Conservation (phyloP, 2,329 filamentous ascomycete species). For the Aspergillus spinulosporus region DNA sequence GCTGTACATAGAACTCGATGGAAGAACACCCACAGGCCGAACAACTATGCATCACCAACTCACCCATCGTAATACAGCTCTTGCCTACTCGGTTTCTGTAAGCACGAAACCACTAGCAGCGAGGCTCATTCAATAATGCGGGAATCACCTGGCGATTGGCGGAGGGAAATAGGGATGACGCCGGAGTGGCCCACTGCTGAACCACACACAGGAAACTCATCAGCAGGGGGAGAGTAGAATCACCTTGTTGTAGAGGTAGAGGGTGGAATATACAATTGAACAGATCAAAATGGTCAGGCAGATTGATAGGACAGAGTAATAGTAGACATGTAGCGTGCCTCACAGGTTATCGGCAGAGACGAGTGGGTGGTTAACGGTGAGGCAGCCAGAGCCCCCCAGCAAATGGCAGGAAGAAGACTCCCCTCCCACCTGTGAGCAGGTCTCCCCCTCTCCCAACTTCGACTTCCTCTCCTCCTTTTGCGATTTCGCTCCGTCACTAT, state of each 20-base stretch:
- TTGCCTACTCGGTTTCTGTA: not conserved
- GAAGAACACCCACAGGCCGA: not conserved
- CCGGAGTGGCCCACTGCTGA: slow-evolving; percentile 41
- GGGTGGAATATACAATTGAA: not conserved
- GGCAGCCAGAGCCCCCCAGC: slow-evolving; percentile 5
- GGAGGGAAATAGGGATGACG: slow-evolving; percentile 40
- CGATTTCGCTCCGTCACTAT: slow-evolving; percentile 6
- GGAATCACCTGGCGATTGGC: slow-evolving; percentile 31
- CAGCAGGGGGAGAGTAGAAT: slow-evolving; percentile 5
- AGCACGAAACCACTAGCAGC: not conserved
- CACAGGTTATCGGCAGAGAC: not conserved
- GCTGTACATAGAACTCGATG: not conserved
- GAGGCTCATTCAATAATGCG: too few species aligned
- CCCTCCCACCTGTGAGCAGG: slow-evolving; percentile 16
- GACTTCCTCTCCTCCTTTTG: slow-evolving; percentile 5
- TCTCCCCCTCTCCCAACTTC: slow-evolving; percentile 16
- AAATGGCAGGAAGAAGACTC: slow-evolving; percentile 7
- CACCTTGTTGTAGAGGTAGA: not conserved
- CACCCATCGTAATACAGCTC: not conserved
- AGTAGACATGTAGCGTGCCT: not conserved
- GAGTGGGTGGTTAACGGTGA: slow-evolving; percentile 5
- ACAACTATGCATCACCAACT: not conserved
- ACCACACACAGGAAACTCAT: slow-evolving; percentile 36
- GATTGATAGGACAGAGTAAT: not conserved
- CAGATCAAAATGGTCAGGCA: not conserved